phyloP scores from a whole-genome alignment of 2,329 filamentous ascomycete genomes.

The Paraconiothyrium brasiliense region DNA sequence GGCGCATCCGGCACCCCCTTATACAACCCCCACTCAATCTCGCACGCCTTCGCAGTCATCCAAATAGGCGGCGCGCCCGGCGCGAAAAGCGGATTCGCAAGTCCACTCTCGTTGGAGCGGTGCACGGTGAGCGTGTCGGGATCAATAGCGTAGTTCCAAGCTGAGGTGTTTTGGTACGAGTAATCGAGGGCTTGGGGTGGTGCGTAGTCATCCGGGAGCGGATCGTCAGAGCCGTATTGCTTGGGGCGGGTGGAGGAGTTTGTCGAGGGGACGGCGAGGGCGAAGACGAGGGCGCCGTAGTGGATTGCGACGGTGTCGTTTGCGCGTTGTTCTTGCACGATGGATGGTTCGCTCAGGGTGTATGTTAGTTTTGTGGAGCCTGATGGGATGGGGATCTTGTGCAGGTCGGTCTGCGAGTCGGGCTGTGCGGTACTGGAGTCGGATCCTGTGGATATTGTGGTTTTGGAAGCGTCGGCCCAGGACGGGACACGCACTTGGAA shows the following conservation, averaged over 20 bases:
- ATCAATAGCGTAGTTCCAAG: constrained; percentile 52
- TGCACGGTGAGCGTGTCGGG: constrained; percentile 35
- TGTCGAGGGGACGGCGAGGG: constrained; percentile 37
- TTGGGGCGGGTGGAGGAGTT: constrained; percentile 23
- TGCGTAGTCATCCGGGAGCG: constrained; percentile 19
- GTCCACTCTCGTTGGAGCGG: constrained; percentile 3
- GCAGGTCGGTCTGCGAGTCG: constrained; percentile 49
- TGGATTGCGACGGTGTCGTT: constrained; percentile 52
- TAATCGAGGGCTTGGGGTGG: constrained; percentile 27
- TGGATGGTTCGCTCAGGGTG: constrained; percentile 41
- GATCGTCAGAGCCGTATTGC: constrained; percentile 16
- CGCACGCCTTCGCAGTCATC: constrained; percentile 44
- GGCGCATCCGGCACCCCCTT: constrained; percentile 39
- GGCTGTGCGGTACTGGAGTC: constrained; percentile 32
- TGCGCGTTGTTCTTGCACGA: constrained; percentile 44
- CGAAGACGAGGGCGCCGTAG: constrained; percentile 50
- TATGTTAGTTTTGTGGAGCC: constrained; percentile 49
- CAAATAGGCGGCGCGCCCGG: constrained; percentile 42
- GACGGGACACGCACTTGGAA: constrained; percentile 59
- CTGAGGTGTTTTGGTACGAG: constrained; percentile 41
- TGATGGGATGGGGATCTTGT: constrained; percentile 46
- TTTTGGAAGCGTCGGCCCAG: constrained; percentile 48
- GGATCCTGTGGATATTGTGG: constrained; percentile 19
- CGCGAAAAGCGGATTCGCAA: constrained; percentile 47
- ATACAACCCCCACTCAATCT: constrained; percentile 44